Percentiles rank a stretch among this genome's conserved stretches.
Conservation (phyloP, 345 rosid species). For the Arabidopsis thaliana region DNA sequence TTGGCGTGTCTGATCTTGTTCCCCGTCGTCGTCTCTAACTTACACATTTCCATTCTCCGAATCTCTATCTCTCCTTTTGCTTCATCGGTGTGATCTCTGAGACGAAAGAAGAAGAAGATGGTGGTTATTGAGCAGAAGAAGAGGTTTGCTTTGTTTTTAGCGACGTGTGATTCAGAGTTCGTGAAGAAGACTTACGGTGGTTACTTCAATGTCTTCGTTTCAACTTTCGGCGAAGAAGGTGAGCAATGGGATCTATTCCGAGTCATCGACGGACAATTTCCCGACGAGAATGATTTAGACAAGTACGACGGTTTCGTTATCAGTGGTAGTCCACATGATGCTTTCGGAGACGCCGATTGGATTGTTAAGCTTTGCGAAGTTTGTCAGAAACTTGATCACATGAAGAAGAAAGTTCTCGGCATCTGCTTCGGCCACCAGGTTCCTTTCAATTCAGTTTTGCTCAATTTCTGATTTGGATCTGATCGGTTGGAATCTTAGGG, state of each 20-base stretch:
- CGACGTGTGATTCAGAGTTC: slow-evolving; percentile 74
- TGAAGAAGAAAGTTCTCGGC: slow-evolving; percentile 84
- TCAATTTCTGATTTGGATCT: slow-evolving; percentile 13
- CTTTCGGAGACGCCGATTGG: slow-evolving; percentile 81
- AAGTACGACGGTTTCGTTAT: slow-evolving; percentile 77
- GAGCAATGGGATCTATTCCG: slow-evolving; percentile 79
- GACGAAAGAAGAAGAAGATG: not conserved
- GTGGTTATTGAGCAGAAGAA: slow-evolving; percentile 42
- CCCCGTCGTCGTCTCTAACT: not conserved
- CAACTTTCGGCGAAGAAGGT: slow-evolving; percentile 69
- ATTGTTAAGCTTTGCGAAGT: slow-evolving; percentile 71
- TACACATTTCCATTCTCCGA: not conserved
- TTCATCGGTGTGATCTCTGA: not conserved
- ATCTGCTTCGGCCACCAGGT: slow-evolving; percentile 99
- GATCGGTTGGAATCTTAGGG: slow-evolving; percentile 11
- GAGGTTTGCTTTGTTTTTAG: slow-evolving; percentile 66
- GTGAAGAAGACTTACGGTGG: slow-evolving; percentile 78
- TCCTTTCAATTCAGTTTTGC: not conserved
- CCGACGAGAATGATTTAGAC: slow-evolving; percentile 58
- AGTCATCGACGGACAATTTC: slow-evolving; percentile 84
- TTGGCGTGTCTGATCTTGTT: slow-evolving; percentile 35
- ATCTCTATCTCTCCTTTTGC: slow-evolving; percentile 2
- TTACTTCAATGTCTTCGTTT: slow-evolving; percentile 73
- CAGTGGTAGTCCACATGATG: slow-evolving; percentile 85
- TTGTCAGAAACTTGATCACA: slow-evolving; percentile 61